phyloP scores from a whole-genome alignment of 345 rosid species.

The Corchorus olitorius region DNA sequence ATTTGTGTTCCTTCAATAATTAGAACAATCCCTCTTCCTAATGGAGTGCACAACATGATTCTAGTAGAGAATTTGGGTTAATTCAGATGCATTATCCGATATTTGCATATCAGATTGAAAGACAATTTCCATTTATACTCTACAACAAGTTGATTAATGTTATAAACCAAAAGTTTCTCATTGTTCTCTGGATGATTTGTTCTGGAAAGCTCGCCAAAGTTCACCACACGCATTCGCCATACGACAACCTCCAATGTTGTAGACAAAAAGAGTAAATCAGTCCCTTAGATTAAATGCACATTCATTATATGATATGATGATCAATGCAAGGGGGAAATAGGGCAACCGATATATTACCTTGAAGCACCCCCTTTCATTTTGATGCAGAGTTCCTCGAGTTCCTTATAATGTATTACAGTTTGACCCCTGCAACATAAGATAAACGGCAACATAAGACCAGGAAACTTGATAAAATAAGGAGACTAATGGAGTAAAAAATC shows the following conservation, averaged over 20 bases:
- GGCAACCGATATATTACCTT: conserved; percentile 17
- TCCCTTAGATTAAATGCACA: conserved; percentile 8
- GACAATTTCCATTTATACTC: not conserved
- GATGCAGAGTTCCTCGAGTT: conserved; percentile 15
- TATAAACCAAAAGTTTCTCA: not conserved
- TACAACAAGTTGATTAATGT: not conserved
- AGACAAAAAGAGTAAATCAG: not conserved
- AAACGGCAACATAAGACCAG: not conserved
- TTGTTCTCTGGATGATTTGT: not conserved
- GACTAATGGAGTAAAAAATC: not conserved
- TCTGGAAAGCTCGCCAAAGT: conserved; percentile 1
- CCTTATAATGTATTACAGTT: conserved; percentile 9
- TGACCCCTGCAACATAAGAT: conserved; percentile 20
- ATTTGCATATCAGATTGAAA: not conserved
- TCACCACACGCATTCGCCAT: not conserved
- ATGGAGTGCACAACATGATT: too few relatives aligned
- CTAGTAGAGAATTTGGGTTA: too few relatives aligned
- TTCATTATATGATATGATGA: not conserved
- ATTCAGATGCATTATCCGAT: not conserved
- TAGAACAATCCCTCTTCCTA: too few relatives aligned
- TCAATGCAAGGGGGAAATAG: not conserved
- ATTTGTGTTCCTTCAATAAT: not conserved
- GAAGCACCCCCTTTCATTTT: conserved; percentile 28
- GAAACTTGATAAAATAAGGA: not conserved
- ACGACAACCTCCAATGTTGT: conserved; percentile 12